Conservation (phyloP, 2,329 filamentous ascomycete genomes). For the Ascochyta viciae-villosae region DNA sequence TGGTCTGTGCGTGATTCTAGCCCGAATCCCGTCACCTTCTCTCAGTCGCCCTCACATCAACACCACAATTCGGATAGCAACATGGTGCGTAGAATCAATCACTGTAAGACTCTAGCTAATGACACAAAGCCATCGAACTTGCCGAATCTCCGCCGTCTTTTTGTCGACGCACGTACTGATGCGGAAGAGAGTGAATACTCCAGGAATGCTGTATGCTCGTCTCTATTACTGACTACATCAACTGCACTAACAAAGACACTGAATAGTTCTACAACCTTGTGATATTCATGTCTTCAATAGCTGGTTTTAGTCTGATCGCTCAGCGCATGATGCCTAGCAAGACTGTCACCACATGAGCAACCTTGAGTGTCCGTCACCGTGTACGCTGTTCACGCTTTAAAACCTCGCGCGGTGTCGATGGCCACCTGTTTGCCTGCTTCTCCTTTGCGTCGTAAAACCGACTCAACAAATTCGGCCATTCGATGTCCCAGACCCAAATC, state of each 20-base stretch:
- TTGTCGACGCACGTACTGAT: constrained; percentile 92
- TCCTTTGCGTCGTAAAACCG: constrained; percentile 26
- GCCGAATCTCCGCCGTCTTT: constrained; percentile 93
- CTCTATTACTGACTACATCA: neutral
- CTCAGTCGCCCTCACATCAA: constrained; percentile 7
- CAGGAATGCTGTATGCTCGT: constrained; percentile 76
- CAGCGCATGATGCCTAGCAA: constrained; percentile 72
- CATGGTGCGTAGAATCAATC: constrained; percentile 24
- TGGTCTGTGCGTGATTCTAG: constrained; percentile 33
- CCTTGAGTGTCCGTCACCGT: too few species aligned
- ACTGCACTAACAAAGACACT: neutral
- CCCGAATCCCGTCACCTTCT: constrained; percentile 13
- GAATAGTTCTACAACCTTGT: constrained; percentile 94
- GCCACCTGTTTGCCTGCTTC: constrained; percentile 7
- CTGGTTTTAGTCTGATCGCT: constrained; percentile 90
- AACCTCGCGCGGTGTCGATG: neutral
- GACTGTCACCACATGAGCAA: constrained; percentile 3
- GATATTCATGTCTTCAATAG: constrained; percentile 94
- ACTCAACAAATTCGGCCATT: constrained; percentile 29
- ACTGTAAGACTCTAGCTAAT: constrained; percentile 2
- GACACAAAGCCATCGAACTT: constrained; percentile 70
- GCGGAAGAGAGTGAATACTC: constrained; percentile 95
- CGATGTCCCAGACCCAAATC: constrained; percentile 29
- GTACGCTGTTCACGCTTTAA: neutral
- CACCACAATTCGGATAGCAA: constrained; percentile 11